Percentiles rank a stretch among this genome's conserved stretches.
phyloP scores from a whole-genome alignment of 139 green algal species.

The Micractinium sp. region DNA sequence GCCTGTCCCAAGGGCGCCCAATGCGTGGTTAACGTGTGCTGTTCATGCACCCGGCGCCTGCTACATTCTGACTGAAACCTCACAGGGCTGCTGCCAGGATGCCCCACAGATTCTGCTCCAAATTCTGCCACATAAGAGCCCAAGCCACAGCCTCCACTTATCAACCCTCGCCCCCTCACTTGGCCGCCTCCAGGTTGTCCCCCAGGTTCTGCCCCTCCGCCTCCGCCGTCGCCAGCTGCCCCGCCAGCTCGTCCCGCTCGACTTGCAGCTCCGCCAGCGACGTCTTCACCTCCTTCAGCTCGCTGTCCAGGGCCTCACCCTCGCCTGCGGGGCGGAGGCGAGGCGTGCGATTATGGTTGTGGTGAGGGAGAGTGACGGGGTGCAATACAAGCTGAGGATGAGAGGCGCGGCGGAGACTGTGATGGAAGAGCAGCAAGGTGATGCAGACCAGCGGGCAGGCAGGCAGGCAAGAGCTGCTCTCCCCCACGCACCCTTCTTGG shows the following conservation, averaged over 20 bases:
- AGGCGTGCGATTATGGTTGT: too few relatives aligned
- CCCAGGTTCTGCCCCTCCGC: constrained; percentile 23
- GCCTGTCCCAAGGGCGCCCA: too few relatives aligned
- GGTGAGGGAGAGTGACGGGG: too few relatives aligned
- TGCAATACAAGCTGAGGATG: too few relatives aligned
- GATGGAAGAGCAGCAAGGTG: too few relatives aligned
- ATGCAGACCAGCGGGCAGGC: neutral
- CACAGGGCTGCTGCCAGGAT: neutral
- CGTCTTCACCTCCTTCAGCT: constrained; percentile 44
- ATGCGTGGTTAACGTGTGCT: too few relatives aligned
- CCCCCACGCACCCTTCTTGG: constrained; percentile 36
- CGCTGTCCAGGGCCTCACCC: constrained; percentile 26
- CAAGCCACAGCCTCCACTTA: neutral
- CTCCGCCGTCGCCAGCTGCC: constrained; percentile 23
- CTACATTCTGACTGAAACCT: too few relatives aligned
- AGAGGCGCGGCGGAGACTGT: neutral
- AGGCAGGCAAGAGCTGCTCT: neutral
- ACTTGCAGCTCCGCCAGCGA: constrained; percentile 38
- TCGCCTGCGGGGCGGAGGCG: constrained; percentile 37
- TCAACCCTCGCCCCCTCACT: neutral
- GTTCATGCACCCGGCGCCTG: too few relatives aligned
- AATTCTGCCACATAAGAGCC: neutral
- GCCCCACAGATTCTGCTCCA: neutral
- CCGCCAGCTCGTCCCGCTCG: constrained; percentile 47
- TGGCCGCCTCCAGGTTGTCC: constrained; percentile 7